Percentiles rank a stretch among this genome's conserved stretches.
Evolutionary conservation across 2,329 filamentous ascomycete genomes (phyloP).

Genomic region (Onygenales sp.): DNA sequence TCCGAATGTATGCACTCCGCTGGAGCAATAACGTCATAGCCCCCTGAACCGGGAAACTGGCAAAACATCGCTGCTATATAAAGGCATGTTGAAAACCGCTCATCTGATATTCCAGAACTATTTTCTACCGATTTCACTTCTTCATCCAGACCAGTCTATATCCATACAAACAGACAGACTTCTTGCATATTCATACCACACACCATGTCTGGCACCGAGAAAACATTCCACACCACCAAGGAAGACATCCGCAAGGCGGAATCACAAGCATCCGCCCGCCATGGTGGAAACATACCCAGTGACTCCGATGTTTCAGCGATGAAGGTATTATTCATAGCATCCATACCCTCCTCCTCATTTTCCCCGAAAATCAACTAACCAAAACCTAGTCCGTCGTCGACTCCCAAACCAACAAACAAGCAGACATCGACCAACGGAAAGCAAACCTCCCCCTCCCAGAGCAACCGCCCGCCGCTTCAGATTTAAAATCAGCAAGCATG

Average conservation of each 20-base stretch:
- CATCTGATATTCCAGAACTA: background rate
- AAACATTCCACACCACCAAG: slow-evolving; percentile 40
- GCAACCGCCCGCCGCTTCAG: slow-evolving; percentile 63
- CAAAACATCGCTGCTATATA: too few relatives aligned
- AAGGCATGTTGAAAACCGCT: too few relatives aligned
- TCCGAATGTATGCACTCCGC: too few relatives aligned
- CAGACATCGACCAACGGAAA: slow-evolving; percentile 58
- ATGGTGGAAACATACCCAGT: slow-evolving; percentile 33
- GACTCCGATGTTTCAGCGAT: slow-evolving; percentile 37
- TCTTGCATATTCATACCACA: background rate
- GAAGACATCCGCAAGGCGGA: slow-evolving; percentile 42
- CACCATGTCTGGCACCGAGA: slow-evolving; percentile 21
- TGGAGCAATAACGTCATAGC: too few relatives aligned
- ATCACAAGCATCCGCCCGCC: slow-evolving; percentile 29
- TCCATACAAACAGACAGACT: too few relatives aligned
- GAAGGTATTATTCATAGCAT: slow-evolving; percentile 28
- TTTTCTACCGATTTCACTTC: background rate
- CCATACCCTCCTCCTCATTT: background rate
- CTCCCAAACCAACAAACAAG: slow-evolving; percentile 43
- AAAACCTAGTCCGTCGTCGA: slow-evolving; percentile 28
- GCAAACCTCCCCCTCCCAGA: slow-evolving; percentile 72
- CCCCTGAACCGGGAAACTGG: too few relatives aligned
- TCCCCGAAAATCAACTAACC: background rate
- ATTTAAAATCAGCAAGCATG: slow-evolving; percentile 66
- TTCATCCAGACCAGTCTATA: too few relatives aligned